Conservation (phyloP, 176 grass and related monocot species). For the Carex scoparia region DNA sequence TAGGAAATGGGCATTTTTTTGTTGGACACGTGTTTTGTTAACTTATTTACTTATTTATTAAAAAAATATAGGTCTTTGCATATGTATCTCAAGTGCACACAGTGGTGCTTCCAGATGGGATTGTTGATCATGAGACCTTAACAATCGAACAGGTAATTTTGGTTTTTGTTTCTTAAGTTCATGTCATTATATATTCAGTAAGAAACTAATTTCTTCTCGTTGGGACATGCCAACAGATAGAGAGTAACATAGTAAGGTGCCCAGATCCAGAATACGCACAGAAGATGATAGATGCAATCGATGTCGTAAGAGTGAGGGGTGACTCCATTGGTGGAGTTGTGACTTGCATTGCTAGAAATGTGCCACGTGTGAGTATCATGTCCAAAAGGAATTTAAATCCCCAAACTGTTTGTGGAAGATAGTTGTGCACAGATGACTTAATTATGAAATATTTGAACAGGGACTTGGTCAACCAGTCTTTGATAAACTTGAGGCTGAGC, state of each 20-base stretch:
- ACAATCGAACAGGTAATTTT: conserved; percentile 67
- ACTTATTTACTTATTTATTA: not conserved
- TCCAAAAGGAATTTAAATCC: conserved; percentile 9
- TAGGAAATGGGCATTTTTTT: not conserved
- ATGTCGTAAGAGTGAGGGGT: conserved; percentile 71
- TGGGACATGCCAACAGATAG: conserved; percentile 57
- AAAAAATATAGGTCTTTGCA: conserved; percentile 55
- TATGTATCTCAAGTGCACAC: conserved; percentile 99
- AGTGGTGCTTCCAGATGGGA: conserved; percentile 81
- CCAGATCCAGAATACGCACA: conserved; percentile 90
- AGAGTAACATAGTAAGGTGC: conserved; percentile 95
- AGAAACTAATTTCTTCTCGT: conserved; percentile 30
- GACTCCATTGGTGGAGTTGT: conserved; percentile 94
- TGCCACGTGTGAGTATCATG: conserved; percentile 75
- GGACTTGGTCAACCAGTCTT: conserved; percentile 92
- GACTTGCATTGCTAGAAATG: conserved; percentile 96
- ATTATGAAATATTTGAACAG: conserved; percentile 38
- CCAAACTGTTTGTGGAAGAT: conserved; percentile 3
- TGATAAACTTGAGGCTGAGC: conserved; percentile 96
- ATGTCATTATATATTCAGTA: conserved; percentile 10
- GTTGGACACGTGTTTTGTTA: not conserved
- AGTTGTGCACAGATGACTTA: not conserved
- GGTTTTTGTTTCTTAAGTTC: conserved; percentile 14
- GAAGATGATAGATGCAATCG: conserved; percentile 96
- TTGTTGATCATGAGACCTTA: conserved; percentile 74